These are phyloP conservation scores for Pythium angustatum DNA, from an alignment of 352 stramenopile genomes.

Conservation along the genomic window DNA sequence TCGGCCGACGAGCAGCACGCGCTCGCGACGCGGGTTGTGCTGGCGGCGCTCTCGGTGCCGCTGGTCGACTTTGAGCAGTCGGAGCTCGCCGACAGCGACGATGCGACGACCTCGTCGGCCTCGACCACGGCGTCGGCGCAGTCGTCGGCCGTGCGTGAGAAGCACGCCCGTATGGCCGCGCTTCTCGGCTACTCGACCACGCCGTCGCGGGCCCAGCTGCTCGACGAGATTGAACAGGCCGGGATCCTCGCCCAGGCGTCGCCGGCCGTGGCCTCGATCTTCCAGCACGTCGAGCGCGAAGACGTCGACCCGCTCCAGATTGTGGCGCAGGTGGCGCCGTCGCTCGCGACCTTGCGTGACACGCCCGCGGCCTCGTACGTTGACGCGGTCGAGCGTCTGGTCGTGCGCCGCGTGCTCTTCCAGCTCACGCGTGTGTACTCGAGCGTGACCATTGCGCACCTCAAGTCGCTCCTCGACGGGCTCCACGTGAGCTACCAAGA, in stretches of 20 bases:
- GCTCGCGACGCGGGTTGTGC: slow-evolving; percentile 90
- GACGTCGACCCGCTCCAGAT: slow-evolving; percentile 80
- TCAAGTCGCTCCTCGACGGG: slow-evolving; percentile 86
- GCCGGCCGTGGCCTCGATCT: slow-evolving; percentile 60
- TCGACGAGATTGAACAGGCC: slow-evolving; percentile 87
- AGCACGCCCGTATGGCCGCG: slow-evolving; percentile 93
- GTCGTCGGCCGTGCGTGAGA: slow-evolving; percentile 80
- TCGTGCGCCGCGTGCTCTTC: slow-evolving; percentile 80
- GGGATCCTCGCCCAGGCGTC: slow-evolving; percentile 67
- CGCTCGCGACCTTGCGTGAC: slow-evolving; percentile 43
- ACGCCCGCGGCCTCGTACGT: slow-evolving; percentile 44
- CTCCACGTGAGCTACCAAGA: slow-evolving; percentile 72
- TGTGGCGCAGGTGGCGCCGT: slow-evolving; percentile 68
- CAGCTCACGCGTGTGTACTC: slow-evolving; percentile 88
- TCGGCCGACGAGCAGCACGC: slow-evolving; percentile 73
- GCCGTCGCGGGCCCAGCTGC: slow-evolving; percentile 89
- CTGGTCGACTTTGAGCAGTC: slow-evolving; percentile 71
- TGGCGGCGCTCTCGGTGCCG: slow-evolving; percentile 94
- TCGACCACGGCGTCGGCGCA: slow-evolving; percentile 55
- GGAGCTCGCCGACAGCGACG: slow-evolving; percentile 52
- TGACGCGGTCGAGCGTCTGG: slow-evolving; percentile 60
- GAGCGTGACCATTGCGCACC: slow-evolving; percentile 82
- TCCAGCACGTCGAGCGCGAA: slow-evolving; percentile 64
- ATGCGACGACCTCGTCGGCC: too few species aligned
- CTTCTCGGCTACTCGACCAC: slow-evolving; percentile 89